Conservation (phyloP, 2,329 filamentous ascomycete genomes). For the Dryadomyces quercivorus region DNA sequence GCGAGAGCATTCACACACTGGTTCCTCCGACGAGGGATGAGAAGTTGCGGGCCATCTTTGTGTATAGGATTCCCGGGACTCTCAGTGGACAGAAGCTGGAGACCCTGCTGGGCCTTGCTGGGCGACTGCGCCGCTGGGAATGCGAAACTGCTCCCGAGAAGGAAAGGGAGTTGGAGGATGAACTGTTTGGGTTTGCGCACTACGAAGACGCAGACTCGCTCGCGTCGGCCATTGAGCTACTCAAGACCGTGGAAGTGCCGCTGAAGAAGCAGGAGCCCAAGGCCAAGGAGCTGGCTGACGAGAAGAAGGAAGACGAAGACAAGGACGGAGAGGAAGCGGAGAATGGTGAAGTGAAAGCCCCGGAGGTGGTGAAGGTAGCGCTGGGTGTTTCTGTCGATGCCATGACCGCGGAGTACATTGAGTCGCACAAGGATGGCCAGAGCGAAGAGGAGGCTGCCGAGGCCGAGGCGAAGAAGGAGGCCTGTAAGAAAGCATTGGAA, state of each 20-base stretch:
- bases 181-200: constrained; percentile 89
- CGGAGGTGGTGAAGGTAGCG: constrained; percentile 54
- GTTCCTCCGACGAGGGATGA: constrained; percentile 82
- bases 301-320: background rate
- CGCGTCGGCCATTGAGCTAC: constrained; percentile 70
- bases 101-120: constrained; percentile 63
- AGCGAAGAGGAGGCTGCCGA: constrained; percentile 52
- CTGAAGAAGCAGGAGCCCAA: constrained; percentile 56
- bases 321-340: constrained; percentile 18
- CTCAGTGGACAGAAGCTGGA: constrained; percentile 69
- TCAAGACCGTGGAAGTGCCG: constrained; percentile 73
- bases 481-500: constrained; percentile 55
- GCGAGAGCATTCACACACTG: constrained; percentile 59
- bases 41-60: constrained; percentile 79
- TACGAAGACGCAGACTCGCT: constrained; percentile 87
- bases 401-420: constrained; percentile 71
- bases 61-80: constrained; percentile 74
- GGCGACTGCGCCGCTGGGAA: constrained; percentile 75
- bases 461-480: constrained; percentile 55
- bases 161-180: constrained; percentile 70
- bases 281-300: constrained; percentile 18
- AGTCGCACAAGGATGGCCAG: constrained; percentile 60
- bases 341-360: constrained; percentile 16
- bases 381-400: constrained; percentile 70
- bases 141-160: constrained; percentile 46